Percentiles rank a stretch among this genome's conserved stretches.
Conservation (phyloP, 768 basidiomycete species). For the Podaxis rugospora region DNA sequence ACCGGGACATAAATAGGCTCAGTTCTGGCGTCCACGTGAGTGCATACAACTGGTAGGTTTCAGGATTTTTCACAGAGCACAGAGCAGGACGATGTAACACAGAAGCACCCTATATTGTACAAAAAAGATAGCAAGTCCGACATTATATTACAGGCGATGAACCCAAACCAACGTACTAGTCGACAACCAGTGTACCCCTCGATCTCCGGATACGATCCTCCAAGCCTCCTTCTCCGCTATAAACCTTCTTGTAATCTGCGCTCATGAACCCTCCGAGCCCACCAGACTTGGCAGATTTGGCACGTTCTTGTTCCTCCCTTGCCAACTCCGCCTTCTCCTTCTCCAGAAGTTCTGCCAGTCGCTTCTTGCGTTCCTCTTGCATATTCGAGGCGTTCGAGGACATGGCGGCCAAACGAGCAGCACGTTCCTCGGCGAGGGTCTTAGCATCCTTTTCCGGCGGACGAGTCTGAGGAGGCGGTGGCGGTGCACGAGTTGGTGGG, state of each 20-base stretch:
- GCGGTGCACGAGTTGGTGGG: conserved; percentile 12
- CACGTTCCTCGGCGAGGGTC: conserved; percentile 49
- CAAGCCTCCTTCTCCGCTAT: conserved; percentile 71
- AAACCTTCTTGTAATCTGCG: conserved; percentile 80
- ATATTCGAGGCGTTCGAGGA: conserved; percentile 63
- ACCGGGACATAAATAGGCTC: background rate
- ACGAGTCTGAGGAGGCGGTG: conserved; percentile 17
- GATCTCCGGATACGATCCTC: conserved; percentile 78
- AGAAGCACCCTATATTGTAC: conserved; percentile 11
- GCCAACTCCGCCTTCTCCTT: conserved; percentile 70
- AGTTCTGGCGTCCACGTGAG: conserved; percentile 2
- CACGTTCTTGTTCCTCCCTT: conserved; percentile 61
- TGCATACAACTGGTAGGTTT: conserved; percentile 11
- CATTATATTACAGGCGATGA: background rate
- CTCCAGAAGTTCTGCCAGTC: conserved; percentile 62
- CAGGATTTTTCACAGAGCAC: background rate
- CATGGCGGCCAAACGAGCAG: conserved; percentile 91
- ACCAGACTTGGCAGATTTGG: conserved; percentile 60
- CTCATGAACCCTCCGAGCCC: conserved; percentile 81
- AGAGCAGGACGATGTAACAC: background rate
- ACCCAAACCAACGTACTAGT: conserved; percentile 23
- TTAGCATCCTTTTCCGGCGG: conserved; percentile 14
- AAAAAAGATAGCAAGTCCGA: conserved; percentile 6
- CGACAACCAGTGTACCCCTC: conserved; percentile 64
- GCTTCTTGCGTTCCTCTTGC: conserved; percentile 65